These are phyloP conservation scores for Stereocaulon alpinum DNA, from an alignment of 495 filamentous ascomycete genomes.

Conservation along the genomic window DNA sequence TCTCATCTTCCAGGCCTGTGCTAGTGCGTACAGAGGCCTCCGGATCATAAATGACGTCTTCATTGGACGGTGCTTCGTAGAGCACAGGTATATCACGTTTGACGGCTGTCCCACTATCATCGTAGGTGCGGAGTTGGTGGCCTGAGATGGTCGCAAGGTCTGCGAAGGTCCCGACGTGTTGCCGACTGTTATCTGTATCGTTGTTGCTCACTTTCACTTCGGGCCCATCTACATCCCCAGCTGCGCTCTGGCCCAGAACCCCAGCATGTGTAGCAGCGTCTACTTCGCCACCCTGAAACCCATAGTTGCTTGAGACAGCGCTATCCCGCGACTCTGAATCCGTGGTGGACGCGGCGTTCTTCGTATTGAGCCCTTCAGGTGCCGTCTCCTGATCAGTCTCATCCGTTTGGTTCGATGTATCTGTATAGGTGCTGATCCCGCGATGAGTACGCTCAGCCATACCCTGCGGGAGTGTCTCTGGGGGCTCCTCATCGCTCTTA, in stretches of 20 bases:
- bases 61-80: constrained; percentile 12
- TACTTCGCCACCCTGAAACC: constrained; percentile 4
- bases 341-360: neutral
- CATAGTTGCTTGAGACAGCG: constrained; percentile 9
- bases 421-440: constrained; percentile 9
- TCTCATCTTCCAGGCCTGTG: constrained; percentile 8
- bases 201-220: constrained; percentile 1
- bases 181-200: constrained; percentile 13
- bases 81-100: constrained; percentile 17
- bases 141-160: constrained; percentile 28
- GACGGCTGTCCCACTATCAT: constrained; percentile 16
- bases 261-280: neutral
- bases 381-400: constrained; percentile 8
- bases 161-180: constrained; percentile 19
- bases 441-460: neutral
- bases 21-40: constrained; percentile 6
- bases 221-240: neutral
- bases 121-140: constrained; percentile 14
- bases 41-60: constrained; percentile 14
- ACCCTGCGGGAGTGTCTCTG: neutral
- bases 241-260: neutral
- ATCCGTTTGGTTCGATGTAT: constrained; percentile 6
- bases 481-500: neutral
- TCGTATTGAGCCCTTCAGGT: constrained; percentile 10
- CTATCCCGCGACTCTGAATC: constrained; percentile 13